A percentile compares a stretch with the other conserved stretches of the same genome.
These are phyloP conservation scores for Xylaria palmicola DNA, from an alignment of 495 filamentous ascomycete genomes.

Conservation along the genomic window DNA sequence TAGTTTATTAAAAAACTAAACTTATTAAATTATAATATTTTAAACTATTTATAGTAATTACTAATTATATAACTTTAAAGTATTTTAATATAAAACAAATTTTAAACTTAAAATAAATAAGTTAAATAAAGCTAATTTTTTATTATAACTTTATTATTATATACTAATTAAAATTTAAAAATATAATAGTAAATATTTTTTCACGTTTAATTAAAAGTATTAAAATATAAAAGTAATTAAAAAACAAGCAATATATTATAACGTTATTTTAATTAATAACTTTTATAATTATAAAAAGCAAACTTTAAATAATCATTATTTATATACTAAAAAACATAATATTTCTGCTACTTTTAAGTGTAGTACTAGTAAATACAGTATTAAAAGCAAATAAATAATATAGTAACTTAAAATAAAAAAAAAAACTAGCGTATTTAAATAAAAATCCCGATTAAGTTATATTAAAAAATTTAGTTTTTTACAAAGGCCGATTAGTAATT, in stretches of 20 bases:
- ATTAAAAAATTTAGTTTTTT: background rate
- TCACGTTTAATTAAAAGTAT: background rate
- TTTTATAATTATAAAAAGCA: background rate
- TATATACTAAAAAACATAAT: background rate
- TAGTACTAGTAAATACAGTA: background rate
- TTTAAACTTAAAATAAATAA: background rate
- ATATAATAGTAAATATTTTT: background rate
- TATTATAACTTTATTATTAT: conserved; percentile 3
- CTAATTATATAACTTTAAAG: background rate
- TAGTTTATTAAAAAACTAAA: background rate
- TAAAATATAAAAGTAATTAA: background rate
- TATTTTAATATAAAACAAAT: background rate
- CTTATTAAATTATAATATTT: background rate
- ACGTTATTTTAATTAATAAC: background rate
- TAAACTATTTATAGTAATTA: background rate
- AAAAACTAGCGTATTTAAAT: too few relatives aligned
- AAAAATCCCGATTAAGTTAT: background rate
- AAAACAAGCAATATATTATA: background rate
- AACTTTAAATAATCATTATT: background rate
- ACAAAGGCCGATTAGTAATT: too few relatives aligned
- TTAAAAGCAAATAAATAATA: background rate
- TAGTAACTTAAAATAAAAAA: background rate
- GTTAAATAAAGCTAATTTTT: background rate
- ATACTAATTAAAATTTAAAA: background rate
- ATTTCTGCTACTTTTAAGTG: background rate